These are phyloP conservation scores for Dacryopinax primogenitus DNA, from an alignment of 768 basidiomycete genomes.

Conservation along the genomic window DNA sequence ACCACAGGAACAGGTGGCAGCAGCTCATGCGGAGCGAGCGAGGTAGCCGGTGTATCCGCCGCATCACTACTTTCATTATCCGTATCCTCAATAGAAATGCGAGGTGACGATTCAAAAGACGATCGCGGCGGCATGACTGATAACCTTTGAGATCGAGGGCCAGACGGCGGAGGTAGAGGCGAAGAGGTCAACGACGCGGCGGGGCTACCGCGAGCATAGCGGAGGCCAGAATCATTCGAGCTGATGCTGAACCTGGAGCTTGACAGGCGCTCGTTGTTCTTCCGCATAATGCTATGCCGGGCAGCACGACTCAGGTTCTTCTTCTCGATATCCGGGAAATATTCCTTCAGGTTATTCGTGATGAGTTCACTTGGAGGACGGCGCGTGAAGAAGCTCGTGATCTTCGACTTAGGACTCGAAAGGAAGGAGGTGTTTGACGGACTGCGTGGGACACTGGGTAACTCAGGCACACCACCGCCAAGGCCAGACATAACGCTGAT, in stretches of 20 bases:
- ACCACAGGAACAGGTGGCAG: conserved; percentile 70
- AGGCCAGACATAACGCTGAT: conserved; percentile 89
- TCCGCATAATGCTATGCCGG: conserved; percentile 73
- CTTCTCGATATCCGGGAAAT: conserved; percentile 89
- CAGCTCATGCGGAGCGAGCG: conserved; percentile 37
- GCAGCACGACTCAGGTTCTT: conserved; percentile 80
- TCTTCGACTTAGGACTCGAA: conserved; percentile 24
- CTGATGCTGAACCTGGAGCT: conserved; percentile 50
- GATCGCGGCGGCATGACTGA: conserved; percentile 15
- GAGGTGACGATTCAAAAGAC: conserved; percentile 22
- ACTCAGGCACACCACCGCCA: conserved; percentile 32
- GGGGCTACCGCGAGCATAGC: background rate
- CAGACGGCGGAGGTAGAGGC: conserved; percentile 20
- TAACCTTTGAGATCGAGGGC: conserved; percentile 15
- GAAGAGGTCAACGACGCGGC: background rate
- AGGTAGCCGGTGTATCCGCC: background rate
- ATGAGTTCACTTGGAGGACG: conserved; percentile 96
- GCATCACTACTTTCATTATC: background rate
- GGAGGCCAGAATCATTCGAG: conserved; percentile 23
- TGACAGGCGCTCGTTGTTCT: conserved; percentile 30
- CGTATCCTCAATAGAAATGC: background rate
- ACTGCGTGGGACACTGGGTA: background rate
- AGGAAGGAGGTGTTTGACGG: conserved; percentile 22
- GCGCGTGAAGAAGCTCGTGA: conserved; percentile 87
- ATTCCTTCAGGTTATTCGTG: conserved; percentile 84